Base-by-base conservation (phyloP, 306 rosid genomes). In the Castanea sativa region DNA sequence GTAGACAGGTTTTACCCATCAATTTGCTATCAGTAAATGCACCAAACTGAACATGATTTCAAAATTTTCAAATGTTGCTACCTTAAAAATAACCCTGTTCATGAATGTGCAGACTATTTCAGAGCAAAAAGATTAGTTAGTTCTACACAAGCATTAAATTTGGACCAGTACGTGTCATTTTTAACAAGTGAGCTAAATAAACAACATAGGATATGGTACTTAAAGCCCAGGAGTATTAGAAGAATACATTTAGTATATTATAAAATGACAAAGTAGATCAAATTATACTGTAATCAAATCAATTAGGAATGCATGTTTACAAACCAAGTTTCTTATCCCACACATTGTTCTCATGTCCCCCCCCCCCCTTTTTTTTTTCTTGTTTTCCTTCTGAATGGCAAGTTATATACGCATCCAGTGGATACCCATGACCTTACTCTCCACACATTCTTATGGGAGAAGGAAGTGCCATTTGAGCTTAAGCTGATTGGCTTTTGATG, bases 11-110 rank as follows among this genome's bases (percentile, higher is more conserved):
- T 68, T 25, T 69, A 74, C n/a, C 33, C 67, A 27, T 82, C 70
- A 72, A 64, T 67, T 56, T 27, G 55, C 52, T 6, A 78, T 60
- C 75, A 82, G 38, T 23, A 57, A 68, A 79, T 69, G 35, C 82
- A 58, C 30, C 71, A 35, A 51, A 49, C 33, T 73, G 58, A 72
- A 68, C 57, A 83, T 55, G 71, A 58, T 69, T 20, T 67, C 38
- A 68, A 53, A 41, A 33, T 72, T 53, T 27, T 60, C 43, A 58
- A 57, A 79, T 2, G 18, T 14, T 19, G 57, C n/a, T 11, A 20
- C 11, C 73, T 20, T 51, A 35, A 43, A 11, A 29, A 18, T 6
- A 35, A 71, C 33, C 29, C 64, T 41, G 13, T 18, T 78, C 76
- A 41, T 57, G 60, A 32, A 65, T 30, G 19, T 7, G 27, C 4